Percentiles rank a stretch among this genome's conserved stretches.
Evolutionary conservation across 2,329 filamentous ascomycete species (phyloP).

Genomic region (Ramularia collo-cygni): DNA sequence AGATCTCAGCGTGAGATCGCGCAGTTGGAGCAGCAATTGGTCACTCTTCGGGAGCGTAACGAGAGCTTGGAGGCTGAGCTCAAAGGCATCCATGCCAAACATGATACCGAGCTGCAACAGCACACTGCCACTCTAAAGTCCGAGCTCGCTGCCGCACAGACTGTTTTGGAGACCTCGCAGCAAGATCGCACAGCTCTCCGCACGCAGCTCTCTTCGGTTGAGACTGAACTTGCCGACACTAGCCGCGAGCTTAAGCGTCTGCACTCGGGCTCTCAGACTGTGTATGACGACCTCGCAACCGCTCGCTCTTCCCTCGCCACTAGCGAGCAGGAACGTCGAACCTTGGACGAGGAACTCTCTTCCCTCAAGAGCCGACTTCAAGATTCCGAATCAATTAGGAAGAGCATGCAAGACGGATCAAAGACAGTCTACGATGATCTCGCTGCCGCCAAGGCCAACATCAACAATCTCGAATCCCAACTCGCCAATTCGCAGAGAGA

Average conservation of each 20-base stretch:
- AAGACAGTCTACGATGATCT: neutral
- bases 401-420: neutral
- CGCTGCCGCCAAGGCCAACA: neutral
- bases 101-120: neutral
- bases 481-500: neutral
- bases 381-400: neutral
- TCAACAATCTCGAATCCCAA: neutral
- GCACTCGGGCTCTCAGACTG: neutral
- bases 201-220: neutral
- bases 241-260: neutral
- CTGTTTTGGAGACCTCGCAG: constrained; percentile 1
- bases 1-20: neutral
- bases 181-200: constrained; percentile 1
- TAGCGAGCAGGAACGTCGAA: neutral
- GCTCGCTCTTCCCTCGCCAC: neutral
- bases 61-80: neutral
- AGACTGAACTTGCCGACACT: neutral
- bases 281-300: constrained; percentile 1
- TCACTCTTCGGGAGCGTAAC: neutral
- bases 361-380: neutral
- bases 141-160: neutral
- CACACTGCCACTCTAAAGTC: neutral
- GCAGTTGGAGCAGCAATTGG: neutral
- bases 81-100: neutral
- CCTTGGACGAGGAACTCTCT: neutral